Conservation (phyloP, 1,139 yeast species). For the Yamadazyma dendronema region DNA sequence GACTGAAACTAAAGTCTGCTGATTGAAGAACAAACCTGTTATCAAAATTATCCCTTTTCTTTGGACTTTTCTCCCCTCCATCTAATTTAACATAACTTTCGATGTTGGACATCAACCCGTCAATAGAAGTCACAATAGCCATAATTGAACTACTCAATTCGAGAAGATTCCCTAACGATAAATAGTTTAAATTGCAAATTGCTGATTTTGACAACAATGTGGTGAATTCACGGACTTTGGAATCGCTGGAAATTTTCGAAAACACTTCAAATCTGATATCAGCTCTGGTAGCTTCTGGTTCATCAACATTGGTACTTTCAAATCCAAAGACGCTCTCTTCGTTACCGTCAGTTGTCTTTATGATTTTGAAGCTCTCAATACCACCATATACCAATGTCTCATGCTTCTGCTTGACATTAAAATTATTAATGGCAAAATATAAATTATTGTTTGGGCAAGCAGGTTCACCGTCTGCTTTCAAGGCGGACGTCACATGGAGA, state of each 20-base stretch:
- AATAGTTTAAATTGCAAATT: slow-evolving; percentile 28
- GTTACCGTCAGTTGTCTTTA: slow-evolving; percentile 18
- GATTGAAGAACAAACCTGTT: slow-evolving; percentile 33
- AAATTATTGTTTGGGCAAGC: slow-evolving; percentile 26
- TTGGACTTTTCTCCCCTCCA: background rate
- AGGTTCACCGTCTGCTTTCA: slow-evolving; percentile 38
- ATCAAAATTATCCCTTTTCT: slow-evolving; percentile 6
- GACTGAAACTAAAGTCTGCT: slow-evolving; percentile 20
- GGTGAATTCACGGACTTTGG: slow-evolving; percentile 33
- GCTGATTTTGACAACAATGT: slow-evolving; percentile 46
- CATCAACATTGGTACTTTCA: slow-evolving; percentile 12
- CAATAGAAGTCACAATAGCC: slow-evolving; percentile 15
- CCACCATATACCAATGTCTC: slow-evolving; percentile 48
- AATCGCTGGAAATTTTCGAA: slow-evolving; percentile 21
- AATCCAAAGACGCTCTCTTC: slow-evolving; percentile 20
- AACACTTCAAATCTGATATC: slow-evolving; percentile 56
- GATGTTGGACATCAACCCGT: slow-evolving; percentile 11
- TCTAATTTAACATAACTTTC: slow-evolving; percentile 9
- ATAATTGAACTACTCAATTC: slow-evolving; percentile 17
- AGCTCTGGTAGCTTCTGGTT: slow-evolving; percentile 25
- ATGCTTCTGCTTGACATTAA: slow-evolving; percentile 44
- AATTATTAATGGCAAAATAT: slow-evolving; percentile 25
- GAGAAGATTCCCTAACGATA: slow-evolving; percentile 7
- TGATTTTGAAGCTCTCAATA: slow-evolving; percentile 29
- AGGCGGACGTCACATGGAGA: slow-evolving; percentile 46